Percentiles rank a stretch among this genome's conserved stretches.
Evolutionary conservation across 2,329 filamentous ascomycete genomes (phyloP).

Genomic region (Aspergillus glaucus): DNA sequence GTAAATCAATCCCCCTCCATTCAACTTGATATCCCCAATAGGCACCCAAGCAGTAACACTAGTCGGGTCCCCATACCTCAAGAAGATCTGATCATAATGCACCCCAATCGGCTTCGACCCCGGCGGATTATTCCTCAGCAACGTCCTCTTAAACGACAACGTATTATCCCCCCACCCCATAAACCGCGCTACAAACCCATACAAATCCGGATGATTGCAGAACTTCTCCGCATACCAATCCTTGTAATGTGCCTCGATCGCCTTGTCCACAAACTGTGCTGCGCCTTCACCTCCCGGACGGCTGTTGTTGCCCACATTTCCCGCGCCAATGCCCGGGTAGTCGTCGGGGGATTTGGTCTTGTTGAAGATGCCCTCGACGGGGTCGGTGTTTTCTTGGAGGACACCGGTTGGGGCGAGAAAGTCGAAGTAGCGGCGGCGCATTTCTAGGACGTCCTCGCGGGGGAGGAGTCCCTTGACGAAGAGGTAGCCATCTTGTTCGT

Average conservation of each 20-base stretch:
- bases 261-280: constrained; percentile 43
- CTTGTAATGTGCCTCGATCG: constrained; percentile 49
- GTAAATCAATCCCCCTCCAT: constrained; percentile 56
- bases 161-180: constrained; percentile 51
- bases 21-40: constrained; percentile 48
- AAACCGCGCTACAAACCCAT: constrained; percentile 46
- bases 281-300: constrained; percentile 41
- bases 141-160: constrained; percentile 42
- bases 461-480: constrained; percentile 52
- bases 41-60: constrained; percentile 54
- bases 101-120: constrained; percentile 54
- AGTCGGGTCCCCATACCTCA: constrained; percentile 50
- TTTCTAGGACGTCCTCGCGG: constrained; percentile 46
- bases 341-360: constrained; percentile 34
- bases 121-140: constrained; percentile 53
- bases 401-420: constrained; percentile 51
- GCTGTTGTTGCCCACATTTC: constrained; percentile 40
- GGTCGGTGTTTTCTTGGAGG: constrained; percentile 47
- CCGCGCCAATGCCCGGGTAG: constrained; percentile 51
- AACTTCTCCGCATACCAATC: constrained; percentile 51
- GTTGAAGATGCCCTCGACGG: constrained; percentile 52
- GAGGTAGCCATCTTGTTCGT: constrained; percentile 48
- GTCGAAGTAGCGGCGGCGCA: constrained; percentile 49
- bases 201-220: constrained; percentile 47
- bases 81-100: constrained; percentile 56